Evolutionary conservation across 73 alveolate genomes (phyloP).

Genomic region (Paramecium primaurelia): DNA sequence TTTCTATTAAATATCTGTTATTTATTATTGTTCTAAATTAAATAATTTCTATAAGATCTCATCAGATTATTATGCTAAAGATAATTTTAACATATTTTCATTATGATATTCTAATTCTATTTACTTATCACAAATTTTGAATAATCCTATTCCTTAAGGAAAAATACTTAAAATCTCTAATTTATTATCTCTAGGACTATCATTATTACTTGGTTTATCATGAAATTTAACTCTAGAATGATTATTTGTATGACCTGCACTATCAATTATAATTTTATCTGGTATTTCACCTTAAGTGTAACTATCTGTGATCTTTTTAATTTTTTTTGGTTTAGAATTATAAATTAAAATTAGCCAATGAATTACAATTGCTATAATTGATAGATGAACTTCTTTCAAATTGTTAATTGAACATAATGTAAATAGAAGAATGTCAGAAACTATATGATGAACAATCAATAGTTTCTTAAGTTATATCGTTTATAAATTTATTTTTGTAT

Average conservation of each 20-base stretch:
- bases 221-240: background rate
- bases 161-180: background rate
- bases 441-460: background rate
- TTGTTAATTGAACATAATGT: background rate
- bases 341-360: background rate
- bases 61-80: background rate
- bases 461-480: background rate
- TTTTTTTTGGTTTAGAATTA: background rate
- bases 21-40: background rate
- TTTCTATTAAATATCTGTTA: background rate
- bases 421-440: background rate
- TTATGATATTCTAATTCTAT: background rate
- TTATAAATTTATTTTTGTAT: background rate
- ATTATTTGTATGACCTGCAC: constrained; percentile 4
- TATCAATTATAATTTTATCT: background rate
- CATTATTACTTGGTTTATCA: background rate
- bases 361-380: background rate
- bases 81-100: background rate
- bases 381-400: background rate
- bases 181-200: background rate
- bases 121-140: background rate
- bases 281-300: background rate
- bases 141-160: constrained; percentile 25
- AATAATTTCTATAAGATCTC: background rate
- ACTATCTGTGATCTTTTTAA: background rate